These are phyloP conservation scores for Ceriops tagal DNA, from an alignment of 345 rosid genomes.

Conservation along the genomic window DNA sequence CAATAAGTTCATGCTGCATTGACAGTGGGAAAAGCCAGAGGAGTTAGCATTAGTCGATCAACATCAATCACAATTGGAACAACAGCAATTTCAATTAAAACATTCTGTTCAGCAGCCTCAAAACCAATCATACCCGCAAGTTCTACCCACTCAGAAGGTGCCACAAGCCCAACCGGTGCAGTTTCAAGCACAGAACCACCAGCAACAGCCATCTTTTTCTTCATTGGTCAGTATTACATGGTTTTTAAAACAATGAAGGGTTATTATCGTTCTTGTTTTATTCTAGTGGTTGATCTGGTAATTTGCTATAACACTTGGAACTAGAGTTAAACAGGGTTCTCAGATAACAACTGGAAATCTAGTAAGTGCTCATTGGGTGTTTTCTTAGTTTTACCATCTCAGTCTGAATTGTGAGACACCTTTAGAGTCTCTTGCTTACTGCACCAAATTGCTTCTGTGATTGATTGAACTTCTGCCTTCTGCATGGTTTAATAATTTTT, in stretches of 20 bases:
- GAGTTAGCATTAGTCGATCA: conserved; percentile 63
- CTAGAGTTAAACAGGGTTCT: too few species aligned
- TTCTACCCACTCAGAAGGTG: conserved; percentile 45
- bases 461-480: not conserved
- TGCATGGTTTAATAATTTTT: not conserved
- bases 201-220: conserved; percentile 50
- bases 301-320: too few species aligned
- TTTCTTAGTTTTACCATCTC: too few species aligned
- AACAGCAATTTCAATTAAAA: conserved; percentile 50
- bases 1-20: conserved; percentile 16
- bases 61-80: conserved; percentile 16
- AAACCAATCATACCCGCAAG: conserved; percentile 45
- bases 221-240: conserved; percentile 44
- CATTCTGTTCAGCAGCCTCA: conserved; percentile 50
- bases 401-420: too few species aligned
- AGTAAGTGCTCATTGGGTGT: too few species aligned
- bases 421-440: too few species aligned
- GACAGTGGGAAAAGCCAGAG: conserved; percentile 96
- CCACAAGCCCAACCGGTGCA: conserved; percentile 61
- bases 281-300: too few species aligned
- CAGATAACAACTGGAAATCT: too few species aligned
- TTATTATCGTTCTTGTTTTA: not conserved
- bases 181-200: conserved; percentile 46
- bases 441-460: too few species aligned
- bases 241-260: not conserved